A percentile compares a stretch with the other conserved stretches of the same genome.
Evolutionary conservation across 768 basidiomycete genomes (phyloP).

Genomic region (Leccinum ochraceum): DNA sequence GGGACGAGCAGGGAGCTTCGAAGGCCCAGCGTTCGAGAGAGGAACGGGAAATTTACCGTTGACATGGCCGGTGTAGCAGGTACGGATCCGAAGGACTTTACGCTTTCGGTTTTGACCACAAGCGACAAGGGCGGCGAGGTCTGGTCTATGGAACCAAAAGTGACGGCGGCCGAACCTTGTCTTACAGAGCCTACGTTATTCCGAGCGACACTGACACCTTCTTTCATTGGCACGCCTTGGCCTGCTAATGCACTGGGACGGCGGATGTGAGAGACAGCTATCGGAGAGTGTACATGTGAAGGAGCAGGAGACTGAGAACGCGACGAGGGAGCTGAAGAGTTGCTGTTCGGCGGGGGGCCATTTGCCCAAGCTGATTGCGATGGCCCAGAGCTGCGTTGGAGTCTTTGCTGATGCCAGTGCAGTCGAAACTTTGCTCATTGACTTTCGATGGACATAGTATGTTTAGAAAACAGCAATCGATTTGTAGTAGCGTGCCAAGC

Average conservation of each 20-base stretch:
- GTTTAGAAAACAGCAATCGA: slow-evolving; percentile 51
- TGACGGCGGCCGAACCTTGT: slow-evolving; percentile 69
- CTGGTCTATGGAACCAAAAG: slow-evolving; percentile 91
- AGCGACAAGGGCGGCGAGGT: slow-evolving; percentile 70
- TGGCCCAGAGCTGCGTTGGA: slow-evolving; percentile 62
- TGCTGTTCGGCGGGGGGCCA: slow-evolving; percentile 72
- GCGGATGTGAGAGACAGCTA: slow-evolving; percentile 65
- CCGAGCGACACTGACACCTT: slow-evolving; percentile 74
- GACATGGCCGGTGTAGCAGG: slow-evolving; percentile 58
- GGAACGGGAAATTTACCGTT: slow-evolving; percentile 64
- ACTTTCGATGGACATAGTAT: slow-evolving; percentile 41
- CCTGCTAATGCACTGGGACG: slow-evolving; percentile 69
- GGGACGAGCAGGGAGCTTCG: slow-evolving; percentile 33
- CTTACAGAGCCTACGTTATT: slow-evolving; percentile 63
- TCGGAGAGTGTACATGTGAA: slow-evolving; percentile 44
- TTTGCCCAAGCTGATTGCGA: slow-evolving; percentile 88
- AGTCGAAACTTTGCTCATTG: slow-evolving; percentile 93
- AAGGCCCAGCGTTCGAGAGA: slow-evolving; percentile 41
- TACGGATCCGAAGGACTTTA: slow-evolving; percentile 83
- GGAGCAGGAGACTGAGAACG: slow-evolving; percentile 81
- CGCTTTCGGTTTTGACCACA: slow-evolving; percentile 64
- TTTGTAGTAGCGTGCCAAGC: slow-evolving; percentile 63
- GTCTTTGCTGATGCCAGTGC: slow-evolving; percentile 59
- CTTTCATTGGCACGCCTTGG: slow-evolving; percentile 73
- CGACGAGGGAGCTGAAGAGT: slow-evolving; percentile 53